Conservation (phyloP, 83 land plant species). For the Diphasiastrum complanatum region DNA sequence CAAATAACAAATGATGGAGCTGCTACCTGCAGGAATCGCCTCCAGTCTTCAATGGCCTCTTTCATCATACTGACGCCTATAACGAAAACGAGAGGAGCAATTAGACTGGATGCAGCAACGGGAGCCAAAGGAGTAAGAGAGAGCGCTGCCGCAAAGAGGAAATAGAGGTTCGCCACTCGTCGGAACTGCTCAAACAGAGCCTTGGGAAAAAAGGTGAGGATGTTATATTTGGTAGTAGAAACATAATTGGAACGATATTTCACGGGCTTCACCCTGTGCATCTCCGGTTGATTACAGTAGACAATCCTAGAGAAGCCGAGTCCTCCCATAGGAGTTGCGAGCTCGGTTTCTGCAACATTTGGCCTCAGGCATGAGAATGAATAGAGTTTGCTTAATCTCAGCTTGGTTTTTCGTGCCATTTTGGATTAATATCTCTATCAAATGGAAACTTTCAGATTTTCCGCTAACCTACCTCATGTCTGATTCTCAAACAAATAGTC, state of each 20-base stretch:
- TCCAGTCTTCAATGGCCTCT: slow-evolving; percentile 42
- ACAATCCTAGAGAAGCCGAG: slow-evolving; percentile 15
- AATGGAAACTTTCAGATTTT: background rate
- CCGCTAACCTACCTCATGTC: too few relatives aligned
- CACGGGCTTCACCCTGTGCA: slow-evolving; percentile 18
- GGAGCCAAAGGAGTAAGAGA: slow-evolving; percentile 35
- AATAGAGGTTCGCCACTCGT: slow-evolving; percentile 32
- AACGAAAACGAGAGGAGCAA: slow-evolving; percentile 31
- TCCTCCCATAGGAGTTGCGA: slow-evolving; percentile 6
- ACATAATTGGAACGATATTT: slow-evolving; percentile 29
- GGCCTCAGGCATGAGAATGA: slow-evolving; percentile 17
- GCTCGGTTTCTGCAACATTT: slow-evolving; percentile 9
- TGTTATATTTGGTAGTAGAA: slow-evolving; percentile 29
- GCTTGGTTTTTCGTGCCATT: slow-evolving; percentile 16
- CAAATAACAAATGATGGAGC: too few relatives aligned
- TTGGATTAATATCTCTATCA: background rate
- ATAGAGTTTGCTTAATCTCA: slow-evolving; percentile 25
- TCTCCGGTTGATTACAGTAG: slow-evolving; percentile 18
- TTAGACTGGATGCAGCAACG: slow-evolving; percentile 24
- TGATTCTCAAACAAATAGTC: too few relatives aligned
- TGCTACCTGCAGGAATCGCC: slow-evolving; percentile 39
- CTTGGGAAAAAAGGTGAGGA: slow-evolving; percentile 29
- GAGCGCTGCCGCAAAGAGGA: slow-evolving; percentile 35
- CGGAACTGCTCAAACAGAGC: slow-evolving; percentile 39
- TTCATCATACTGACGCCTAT: slow-evolving; percentile 40